A percentile compares a stretch with the other conserved stretches of the same genome.
Conservation (phyloP, 495 filamentous ascomycete species). For the Hypoxylon fragiforme region DNA sequence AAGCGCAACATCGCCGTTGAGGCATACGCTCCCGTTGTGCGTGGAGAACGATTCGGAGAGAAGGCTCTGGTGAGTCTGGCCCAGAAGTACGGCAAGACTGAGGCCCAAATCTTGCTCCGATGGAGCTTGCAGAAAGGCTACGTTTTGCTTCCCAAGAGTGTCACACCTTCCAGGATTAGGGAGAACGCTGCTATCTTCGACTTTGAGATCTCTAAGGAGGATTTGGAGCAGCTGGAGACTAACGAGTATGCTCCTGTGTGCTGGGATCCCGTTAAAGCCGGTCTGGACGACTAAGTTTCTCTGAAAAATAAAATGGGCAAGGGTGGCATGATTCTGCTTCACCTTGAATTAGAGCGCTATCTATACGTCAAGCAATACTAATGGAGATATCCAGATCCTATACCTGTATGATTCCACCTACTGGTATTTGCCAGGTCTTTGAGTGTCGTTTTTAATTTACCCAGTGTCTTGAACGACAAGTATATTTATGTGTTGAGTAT, state of each 20-base stretch:
- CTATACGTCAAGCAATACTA: too few relatives aligned
- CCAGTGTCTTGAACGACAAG: too few relatives aligned
- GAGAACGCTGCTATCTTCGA: conserved; percentile 81
- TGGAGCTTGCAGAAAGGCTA: conserved; percentile 88
- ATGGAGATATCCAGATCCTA: too few relatives aligned
- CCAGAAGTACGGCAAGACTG: conserved; percentile 71
- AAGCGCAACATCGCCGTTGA: conserved; percentile 70
- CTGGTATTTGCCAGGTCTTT: too few relatives aligned
- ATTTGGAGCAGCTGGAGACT: conserved; percentile 58
- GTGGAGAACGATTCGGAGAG: conserved; percentile 68
- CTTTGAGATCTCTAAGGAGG: conserved; percentile 71
- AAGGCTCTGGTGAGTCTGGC: conserved; percentile 60
- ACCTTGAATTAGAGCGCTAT: too few relatives aligned
- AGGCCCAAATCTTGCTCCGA: conserved; percentile 77
- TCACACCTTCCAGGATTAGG: conserved; percentile 64
- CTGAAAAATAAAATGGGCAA: background rate
- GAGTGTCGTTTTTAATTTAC: too few relatives aligned
- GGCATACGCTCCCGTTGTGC: conserved; percentile 80
- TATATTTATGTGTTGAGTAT: too few relatives aligned
- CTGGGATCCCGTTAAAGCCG: conserved; percentile 71
- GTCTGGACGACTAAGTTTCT: conserved; percentile 30
- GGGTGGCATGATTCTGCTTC: too few relatives aligned
- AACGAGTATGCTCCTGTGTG: conserved; percentile 64
- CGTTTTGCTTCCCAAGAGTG: conserved; percentile 77
- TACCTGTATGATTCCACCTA: too few relatives aligned